A percentile compares a stretch with the other conserved stretches of the same genome.
Conservation (phyloP, 768 basidiomycete species). For the Boletus fagicola region DNA sequence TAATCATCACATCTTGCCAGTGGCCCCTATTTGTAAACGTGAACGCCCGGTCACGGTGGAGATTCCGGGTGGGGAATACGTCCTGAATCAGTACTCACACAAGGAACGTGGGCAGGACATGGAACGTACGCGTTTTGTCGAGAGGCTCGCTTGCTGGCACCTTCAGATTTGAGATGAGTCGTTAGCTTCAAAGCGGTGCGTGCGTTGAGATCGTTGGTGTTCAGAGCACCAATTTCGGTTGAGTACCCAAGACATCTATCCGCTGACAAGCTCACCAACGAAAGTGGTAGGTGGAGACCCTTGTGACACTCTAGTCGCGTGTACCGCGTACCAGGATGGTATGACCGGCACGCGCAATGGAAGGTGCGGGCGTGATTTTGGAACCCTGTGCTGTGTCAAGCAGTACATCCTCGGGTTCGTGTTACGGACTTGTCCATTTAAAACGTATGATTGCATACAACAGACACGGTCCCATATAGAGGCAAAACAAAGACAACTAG, state of each 20-base stretch:
- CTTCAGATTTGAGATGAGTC: not conserved
- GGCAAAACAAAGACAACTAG: slow-evolving; percentile 37
- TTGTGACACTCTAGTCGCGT: not conserved
- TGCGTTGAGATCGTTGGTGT: not conserved
- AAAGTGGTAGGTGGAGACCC: not conserved
- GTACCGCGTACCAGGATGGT: not conserved
- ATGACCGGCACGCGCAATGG: not conserved
- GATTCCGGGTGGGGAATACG: not conserved
- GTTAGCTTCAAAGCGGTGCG: not conserved
- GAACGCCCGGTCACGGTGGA: not conserved
- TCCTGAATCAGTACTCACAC: no score
- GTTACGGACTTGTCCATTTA: not conserved
- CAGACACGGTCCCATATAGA: not conserved
- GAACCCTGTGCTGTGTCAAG: not conserved
- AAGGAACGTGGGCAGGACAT: not conserved
- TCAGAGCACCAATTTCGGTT: not conserved
- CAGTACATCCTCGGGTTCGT: not conserved
- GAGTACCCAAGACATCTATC: not conserved
- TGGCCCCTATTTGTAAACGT: not conserved
- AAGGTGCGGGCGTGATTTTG: not conserved
- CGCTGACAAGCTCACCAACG: not conserved
- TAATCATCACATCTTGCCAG: no score
- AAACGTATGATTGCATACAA: slow-evolving; percentile 10
- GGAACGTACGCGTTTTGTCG: not conserved
- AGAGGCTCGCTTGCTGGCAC: not conserved